These are phyloP conservation scores for Paramecium primaurelia DNA, from an alignment of 73 alveolate genomes.

Conservation along the genomic window DNA sequence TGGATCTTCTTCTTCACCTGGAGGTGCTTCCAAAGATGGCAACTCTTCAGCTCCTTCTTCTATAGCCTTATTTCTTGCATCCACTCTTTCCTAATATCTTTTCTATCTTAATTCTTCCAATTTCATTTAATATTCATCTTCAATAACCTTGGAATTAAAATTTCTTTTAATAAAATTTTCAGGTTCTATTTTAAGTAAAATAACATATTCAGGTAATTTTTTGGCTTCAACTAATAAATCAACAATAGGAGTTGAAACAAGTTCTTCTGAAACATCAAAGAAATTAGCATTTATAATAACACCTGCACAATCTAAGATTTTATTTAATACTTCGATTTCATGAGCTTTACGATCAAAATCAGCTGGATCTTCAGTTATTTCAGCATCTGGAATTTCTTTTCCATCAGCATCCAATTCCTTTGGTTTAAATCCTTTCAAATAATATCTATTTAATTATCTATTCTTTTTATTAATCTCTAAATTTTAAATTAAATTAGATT, in stretches of 20 bases:
- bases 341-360: slow-evolving; percentile 92
- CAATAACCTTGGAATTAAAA: slow-evolving; percentile 81
- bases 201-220: slow-evolving; percentile 91
- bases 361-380: slow-evolving; percentile 93
- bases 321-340: slow-evolving; percentile 79
- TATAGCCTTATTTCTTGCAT: slow-evolving; percentile 69
- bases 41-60: slow-evolving; percentile 67
- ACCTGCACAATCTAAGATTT: slow-evolving; percentile 74
- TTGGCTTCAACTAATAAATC: slow-evolving; percentile 83
- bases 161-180: slow-evolving; percentile 85
- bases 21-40: slow-evolving; percentile 55
- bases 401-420: slow-evolving; percentile 83
- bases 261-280: slow-evolving; percentile 90
- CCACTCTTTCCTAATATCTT: slow-evolving; percentile 78
- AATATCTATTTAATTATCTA: slow-evolving; percentile 85
- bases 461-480: slow-evolving; percentile 70
- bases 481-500: slow-evolving; percentile 74
- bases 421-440: slow-evolving; percentile 83
- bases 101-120: slow-evolving; percentile 82
- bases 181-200: slow-evolving; percentile 77
- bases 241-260: slow-evolving; percentile 74
- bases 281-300: slow-evolving; percentile 85
- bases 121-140: slow-evolving; percentile 77
- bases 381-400: slow-evolving; percentile 90
- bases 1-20: slow-evolving; percentile 82